Percentiles rank a stretch among this genome's conserved stretches.
Evolutionary conservation across 2,329 filamentous ascomycete species (phyloP).

Genomic region (Chrysosporium queenslandicum): DNA sequence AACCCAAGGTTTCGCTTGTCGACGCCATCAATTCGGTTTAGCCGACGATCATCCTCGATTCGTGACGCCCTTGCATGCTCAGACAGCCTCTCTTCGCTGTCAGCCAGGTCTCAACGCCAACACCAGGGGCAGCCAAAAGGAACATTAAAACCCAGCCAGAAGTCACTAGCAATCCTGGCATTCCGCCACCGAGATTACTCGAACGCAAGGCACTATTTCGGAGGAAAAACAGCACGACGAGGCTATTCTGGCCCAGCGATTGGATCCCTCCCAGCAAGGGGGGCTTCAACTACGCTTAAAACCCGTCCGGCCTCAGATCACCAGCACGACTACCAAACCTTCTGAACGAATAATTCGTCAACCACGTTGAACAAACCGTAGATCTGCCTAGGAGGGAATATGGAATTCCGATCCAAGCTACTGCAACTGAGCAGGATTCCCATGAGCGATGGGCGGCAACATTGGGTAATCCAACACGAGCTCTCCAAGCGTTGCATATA

Average conservation of each 20-base stretch:
- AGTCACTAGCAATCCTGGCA: too few species aligned
- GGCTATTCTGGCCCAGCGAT: too few species aligned
- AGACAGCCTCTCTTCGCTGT: too few species aligned
- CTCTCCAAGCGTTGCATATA: not conserved
- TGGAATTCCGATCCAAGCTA: constrained; percentile 4
- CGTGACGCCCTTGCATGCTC: not conserved
- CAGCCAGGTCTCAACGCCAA: too few species aligned
- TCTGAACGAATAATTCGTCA: not conserved
- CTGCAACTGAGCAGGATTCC: not conserved
- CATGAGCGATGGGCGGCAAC: not conserved
- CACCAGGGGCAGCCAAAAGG: too few species aligned
- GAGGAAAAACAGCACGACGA: too few species aligned
- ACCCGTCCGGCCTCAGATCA: not conserved
- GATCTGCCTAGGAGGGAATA: not conserved
- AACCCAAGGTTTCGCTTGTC: not conserved
- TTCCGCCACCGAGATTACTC: too few species aligned
- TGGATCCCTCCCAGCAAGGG: too few species aligned
- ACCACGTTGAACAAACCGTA: not conserved
- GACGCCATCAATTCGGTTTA: not conserved
- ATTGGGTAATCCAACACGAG: not conserved
- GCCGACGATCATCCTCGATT: not conserved
- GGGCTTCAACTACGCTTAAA: not conserved
- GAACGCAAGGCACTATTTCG: too few species aligned
- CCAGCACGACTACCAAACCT: not conserved
- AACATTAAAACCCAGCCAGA: too few species aligned